Conservation (phyloP, 23 red algal genomes). For the Agarophyton chilense region DNA sequence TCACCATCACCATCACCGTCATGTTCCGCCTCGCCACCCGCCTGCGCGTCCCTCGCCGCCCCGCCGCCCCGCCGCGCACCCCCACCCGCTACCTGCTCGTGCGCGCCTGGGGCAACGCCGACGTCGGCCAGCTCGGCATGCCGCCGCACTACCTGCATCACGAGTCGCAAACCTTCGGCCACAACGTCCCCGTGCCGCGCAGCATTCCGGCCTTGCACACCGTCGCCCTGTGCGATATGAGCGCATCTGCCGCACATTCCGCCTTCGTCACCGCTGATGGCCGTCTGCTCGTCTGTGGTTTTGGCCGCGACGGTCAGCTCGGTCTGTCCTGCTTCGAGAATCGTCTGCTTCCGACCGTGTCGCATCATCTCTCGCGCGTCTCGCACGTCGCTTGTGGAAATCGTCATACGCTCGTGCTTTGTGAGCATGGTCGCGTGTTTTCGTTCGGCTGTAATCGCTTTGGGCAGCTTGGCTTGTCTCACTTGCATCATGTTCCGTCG, state of each 20-base stretch:
- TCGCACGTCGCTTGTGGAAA: slow-evolving; percentile 29
- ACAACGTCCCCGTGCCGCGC: not conserved
- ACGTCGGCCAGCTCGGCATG: slow-evolving; percentile 48
- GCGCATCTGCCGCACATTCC: slow-evolving; percentile 25
- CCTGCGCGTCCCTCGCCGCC: not conserved
- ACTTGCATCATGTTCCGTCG: not conserved
- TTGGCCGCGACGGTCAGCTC: slow-evolving; percentile 32
- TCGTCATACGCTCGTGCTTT: slow-evolving; percentile 24
- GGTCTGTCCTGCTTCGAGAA: slow-evolving; percentile 5
- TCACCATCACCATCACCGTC: not conserved
- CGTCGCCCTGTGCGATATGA: not conserved
- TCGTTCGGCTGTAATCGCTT: slow-evolving; percentile 37
- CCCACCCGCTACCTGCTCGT: not conserved
- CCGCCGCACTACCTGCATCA: not conserved
- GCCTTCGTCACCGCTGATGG: slow-evolving; percentile 40
- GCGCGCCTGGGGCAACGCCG: slow-evolving; percentile 60
- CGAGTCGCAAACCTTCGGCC: slow-evolving; percentile 46
- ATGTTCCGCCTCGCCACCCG: not conserved
- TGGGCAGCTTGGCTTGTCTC: slow-evolving; percentile 47
- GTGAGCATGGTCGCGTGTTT: slow-evolving; percentile 37
- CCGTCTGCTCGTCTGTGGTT: slow-evolving; percentile 17
- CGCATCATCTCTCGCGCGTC: not conserved
- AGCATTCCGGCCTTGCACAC: slow-evolving; percentile 12
- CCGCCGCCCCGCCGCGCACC: not conserved
- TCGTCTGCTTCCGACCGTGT: not conserved